A percentile compares a stretch with the other conserved stretches of the same genome.
These are phyloP conservation scores for Artemisia argyi DNA, from an alignment of 129 eudicot genomes.

Conservation along the genomic window DNA sequence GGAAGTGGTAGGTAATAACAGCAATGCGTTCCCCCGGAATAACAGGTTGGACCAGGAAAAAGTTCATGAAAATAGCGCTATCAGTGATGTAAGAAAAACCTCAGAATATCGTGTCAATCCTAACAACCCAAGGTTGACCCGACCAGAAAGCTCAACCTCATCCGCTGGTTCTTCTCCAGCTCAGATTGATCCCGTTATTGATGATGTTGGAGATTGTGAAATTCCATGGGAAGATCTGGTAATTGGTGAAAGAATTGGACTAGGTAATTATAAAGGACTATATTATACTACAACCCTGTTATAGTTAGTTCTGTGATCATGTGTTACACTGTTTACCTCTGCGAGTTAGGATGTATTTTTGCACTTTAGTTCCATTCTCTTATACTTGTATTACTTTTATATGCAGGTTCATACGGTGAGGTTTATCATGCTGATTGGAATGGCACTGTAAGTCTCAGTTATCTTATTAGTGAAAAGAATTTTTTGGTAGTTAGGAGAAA, in stretches of 20 bases:
- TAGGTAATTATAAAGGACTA: slow-evolving; percentile 50
- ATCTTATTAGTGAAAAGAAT: slow-evolving; percentile 18
- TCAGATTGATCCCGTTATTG: slow-evolving; percentile 64
- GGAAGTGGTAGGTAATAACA: slow-evolving; percentile 35
- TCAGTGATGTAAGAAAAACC: slow-evolving; percentile 32
- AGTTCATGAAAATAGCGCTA: slow-evolving; percentile 24
- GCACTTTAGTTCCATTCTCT: slow-evolving; percentile 17
- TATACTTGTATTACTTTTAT: slow-evolving; percentile 19
- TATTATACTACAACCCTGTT: not conserved
- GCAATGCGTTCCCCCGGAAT: slow-evolving; percentile 28
- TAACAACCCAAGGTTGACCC: slow-evolving; percentile 37
- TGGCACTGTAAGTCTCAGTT: slow-evolving; percentile 78
- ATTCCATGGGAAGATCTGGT: slow-evolving; percentile 97
- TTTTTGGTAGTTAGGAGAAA: slow-evolving; percentile 1
- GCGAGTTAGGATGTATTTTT: slow-evolving; percentile 4
- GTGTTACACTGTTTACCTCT: not conserved
- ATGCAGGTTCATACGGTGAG: slow-evolving; percentile 95
- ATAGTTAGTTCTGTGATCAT: not conserved
- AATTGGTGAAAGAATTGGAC: slow-evolving; percentile 94
- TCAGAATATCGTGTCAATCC: slow-evolving; percentile 26
- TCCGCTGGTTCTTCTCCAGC: slow-evolving; percentile 34
- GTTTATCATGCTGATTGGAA: slow-evolving; percentile 99
- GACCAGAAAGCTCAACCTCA: slow-evolving; percentile 44
- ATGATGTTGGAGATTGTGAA: slow-evolving; percentile 97
- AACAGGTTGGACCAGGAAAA: slow-evolving; percentile 35